Percentiles rank a stretch among this genome's conserved stretches.
phyloP scores from a whole-genome alignment of 495 filamentous ascomycete species.

The Trichoderma gamsii region DNA sequence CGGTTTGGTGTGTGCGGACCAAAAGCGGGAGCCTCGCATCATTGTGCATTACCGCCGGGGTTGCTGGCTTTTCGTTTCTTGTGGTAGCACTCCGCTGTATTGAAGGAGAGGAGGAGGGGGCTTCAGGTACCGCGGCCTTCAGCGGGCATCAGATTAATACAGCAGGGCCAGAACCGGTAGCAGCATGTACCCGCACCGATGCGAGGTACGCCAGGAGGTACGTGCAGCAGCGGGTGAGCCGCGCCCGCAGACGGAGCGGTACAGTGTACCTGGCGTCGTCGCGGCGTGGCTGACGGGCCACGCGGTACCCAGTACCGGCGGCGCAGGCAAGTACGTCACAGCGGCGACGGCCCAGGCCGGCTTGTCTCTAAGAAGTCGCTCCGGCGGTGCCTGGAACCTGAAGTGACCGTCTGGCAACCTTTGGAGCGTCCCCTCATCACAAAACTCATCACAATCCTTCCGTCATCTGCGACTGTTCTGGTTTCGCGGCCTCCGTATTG shows the following conservation, averaged over 20 bases:
- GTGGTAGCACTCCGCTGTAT: not conserved
- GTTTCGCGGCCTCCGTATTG: not conserved
- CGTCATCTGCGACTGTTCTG: not conserved
- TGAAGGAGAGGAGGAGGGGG: not conserved
- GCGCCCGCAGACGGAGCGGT: not conserved
- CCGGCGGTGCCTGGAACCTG: not conserved
- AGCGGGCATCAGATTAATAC: not conserved
- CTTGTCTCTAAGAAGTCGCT: not conserved
- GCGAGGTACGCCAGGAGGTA: not conserved
- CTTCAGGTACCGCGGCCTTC: not conserved
- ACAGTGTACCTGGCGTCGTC: not conserved
- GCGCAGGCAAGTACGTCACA: not conserved
- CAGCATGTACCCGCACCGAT: not conserved
- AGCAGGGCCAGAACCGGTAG: not conserved
- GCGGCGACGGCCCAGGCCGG: not conserved
- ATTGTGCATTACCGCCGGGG: constrained; percentile 6
- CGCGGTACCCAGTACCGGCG: not conserved
- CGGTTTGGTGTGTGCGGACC: too few relatives aligned
- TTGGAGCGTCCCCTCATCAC: not conserved
- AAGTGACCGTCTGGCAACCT: not conserved
- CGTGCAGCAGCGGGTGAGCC: not conserved
- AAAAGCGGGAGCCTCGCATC: not conserved
- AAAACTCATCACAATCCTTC: constrained; percentile 10
- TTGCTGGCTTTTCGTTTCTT: not conserved
- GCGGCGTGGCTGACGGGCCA: not conserved